phyloP scores from a whole-genome alignment of 371 early-diverging fungal genomes.

The Mortierella polycephala region DNA sequence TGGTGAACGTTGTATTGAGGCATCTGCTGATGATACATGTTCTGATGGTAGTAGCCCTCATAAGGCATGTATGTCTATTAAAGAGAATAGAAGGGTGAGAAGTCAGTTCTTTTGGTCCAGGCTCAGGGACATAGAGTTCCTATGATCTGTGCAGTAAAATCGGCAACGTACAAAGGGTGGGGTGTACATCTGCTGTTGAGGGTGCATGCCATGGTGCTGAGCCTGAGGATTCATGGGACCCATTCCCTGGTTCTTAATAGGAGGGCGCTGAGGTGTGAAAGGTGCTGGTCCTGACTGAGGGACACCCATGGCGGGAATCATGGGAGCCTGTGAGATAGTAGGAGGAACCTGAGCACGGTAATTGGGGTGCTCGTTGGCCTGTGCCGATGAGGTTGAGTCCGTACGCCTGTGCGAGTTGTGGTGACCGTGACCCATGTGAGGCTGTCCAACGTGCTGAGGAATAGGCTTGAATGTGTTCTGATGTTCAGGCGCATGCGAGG shows the following conservation, averaged over 20 bases:
- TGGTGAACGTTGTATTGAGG: conserved; percentile 44
- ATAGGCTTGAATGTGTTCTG: conserved; percentile 31
- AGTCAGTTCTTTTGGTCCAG: not conserved
- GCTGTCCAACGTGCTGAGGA: conserved; percentile 27
- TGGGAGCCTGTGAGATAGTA: conserved; percentile 33
- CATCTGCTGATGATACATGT: conserved; percentile 49
- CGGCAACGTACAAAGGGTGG: conserved; percentile 23
- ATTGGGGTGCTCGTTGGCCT: conserved; percentile 36
- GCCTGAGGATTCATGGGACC: conserved; percentile 38
- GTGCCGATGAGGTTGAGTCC: conserved; percentile 44
- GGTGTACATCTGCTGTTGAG: conserved; percentile 12
- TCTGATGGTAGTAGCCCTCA: conserved; percentile 39
- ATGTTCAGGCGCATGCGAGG: conserved; percentile 22
- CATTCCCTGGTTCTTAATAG: conserved; percentile 32
- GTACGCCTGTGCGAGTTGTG: conserved; percentile 47
- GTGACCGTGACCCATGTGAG: conserved; percentile 29
- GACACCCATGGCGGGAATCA: conserved; percentile 34
- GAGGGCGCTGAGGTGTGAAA: conserved; percentile 34
- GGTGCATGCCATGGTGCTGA: conserved; percentile 43
- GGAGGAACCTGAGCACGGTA: conserved; percentile 43
- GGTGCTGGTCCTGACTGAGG: conserved; percentile 21
- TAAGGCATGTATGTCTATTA: conserved; percentile 46
- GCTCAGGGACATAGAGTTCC: too few relatives aligned
- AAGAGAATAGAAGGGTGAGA: not conserved
- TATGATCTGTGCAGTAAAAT: not conserved